These are phyloP conservation scores for Cladosporium phlei DNA, from an alignment of 2,329 filamentous ascomycete species.

Conservation along the genomic window DNA sequence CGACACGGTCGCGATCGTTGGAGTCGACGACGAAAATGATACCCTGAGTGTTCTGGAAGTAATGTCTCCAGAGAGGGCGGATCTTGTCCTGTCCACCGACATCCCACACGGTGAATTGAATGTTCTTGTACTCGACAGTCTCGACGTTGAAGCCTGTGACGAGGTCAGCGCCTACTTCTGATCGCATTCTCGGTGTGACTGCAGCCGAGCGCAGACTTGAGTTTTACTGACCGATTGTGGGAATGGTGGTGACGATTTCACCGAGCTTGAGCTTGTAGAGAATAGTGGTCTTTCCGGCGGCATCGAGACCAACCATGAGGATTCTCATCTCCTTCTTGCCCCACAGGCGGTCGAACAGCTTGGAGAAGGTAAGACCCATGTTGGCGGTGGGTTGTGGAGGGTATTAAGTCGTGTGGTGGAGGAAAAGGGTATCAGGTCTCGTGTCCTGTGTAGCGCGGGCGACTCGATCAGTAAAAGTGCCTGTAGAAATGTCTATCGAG, in stretches of 20 bases:
- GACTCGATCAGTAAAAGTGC: conserved; percentile 6
- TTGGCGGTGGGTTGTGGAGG: conserved; percentile 47
- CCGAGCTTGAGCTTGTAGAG: conserved; percentile 98
- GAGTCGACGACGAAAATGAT: conserved; percentile 98
- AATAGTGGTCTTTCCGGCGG: conserved; percentile 97
- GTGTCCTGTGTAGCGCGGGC: conserved; percentile 7
- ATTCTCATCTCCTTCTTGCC: conserved; percentile 99
- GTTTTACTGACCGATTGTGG: conserved; percentile 66
- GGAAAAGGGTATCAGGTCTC: conserved; percentile 10
- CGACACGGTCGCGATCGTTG: conserved; percentile 83
- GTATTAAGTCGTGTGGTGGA: conserved; percentile 7
- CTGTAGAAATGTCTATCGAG: background rate
- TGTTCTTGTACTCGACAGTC: conserved; percentile 98
- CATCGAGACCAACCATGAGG: conserved; percentile 95
- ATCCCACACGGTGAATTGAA: conserved; percentile 99
- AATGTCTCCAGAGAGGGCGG: conserved; percentile 92
- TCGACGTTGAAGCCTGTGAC: conserved; percentile 84
- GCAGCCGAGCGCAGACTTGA: background rate
- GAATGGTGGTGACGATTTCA: conserved; percentile 96
- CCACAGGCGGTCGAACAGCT: conserved; percentile 98
- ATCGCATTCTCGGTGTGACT: background rate
- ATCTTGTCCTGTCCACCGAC: conserved; percentile 99
- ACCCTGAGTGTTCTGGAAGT: conserved; percentile 92
- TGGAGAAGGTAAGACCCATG: conserved; percentile 92
- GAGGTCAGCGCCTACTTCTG: conserved; percentile 5